phyloP scores from a whole-genome alignment of 2,329 filamentous ascomycete genomes.

The Fusarium devonianum region DNA sequence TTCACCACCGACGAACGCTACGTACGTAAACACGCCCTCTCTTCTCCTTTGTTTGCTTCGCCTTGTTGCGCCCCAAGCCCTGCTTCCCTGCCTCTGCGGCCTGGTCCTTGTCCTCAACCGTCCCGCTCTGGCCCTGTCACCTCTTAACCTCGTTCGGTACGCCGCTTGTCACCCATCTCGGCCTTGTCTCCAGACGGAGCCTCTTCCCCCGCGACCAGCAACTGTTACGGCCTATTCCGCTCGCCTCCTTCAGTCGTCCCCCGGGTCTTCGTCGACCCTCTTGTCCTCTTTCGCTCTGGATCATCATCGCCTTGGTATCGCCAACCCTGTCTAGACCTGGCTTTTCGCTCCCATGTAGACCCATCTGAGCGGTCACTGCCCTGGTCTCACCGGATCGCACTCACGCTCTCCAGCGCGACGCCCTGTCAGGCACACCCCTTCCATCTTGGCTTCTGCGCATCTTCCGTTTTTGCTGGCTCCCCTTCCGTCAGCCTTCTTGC shows the following conservation, averaged over 20 bases:
- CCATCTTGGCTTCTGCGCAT: constrained; percentile 21
- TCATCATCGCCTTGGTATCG: constrained; percentile 20
- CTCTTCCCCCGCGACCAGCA: constrained; percentile 38
- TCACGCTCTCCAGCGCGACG: constrained; percentile 40
- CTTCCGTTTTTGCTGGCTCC: constrained; percentile 14
- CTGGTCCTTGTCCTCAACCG: constrained; percentile 28
- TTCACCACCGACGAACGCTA: constrained; percentile 2
- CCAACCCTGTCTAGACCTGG: constrained; percentile 25
- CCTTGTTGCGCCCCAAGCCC: neutral
- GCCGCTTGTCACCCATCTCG: constrained; percentile 33
- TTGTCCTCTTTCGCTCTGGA: constrained; percentile 23
- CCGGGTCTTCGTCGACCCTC: constrained; percentile 14
- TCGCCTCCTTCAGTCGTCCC: constrained; percentile 15
- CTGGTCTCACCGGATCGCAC: constrained; percentile 37
- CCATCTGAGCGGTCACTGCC: constrained; percentile 40
- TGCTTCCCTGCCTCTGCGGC: constrained; percentile 25
- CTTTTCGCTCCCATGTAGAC: constrained; percentile 30
- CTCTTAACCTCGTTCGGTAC: constrained; percentile 35
- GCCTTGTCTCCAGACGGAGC: constrained; percentile 41
- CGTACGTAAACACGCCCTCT: constrained; percentile 27
- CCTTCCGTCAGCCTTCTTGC: constrained; percentile 29
- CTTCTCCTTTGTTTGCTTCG: constrained; percentile 1
- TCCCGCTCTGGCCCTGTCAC: constrained; percentile 35
- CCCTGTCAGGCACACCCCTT: constrained; percentile 22
- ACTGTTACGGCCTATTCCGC: constrained; percentile 34